Conservation (phyloP, 2,329 filamentous ascomycete species). For the Sporothrix phasma region DNA sequence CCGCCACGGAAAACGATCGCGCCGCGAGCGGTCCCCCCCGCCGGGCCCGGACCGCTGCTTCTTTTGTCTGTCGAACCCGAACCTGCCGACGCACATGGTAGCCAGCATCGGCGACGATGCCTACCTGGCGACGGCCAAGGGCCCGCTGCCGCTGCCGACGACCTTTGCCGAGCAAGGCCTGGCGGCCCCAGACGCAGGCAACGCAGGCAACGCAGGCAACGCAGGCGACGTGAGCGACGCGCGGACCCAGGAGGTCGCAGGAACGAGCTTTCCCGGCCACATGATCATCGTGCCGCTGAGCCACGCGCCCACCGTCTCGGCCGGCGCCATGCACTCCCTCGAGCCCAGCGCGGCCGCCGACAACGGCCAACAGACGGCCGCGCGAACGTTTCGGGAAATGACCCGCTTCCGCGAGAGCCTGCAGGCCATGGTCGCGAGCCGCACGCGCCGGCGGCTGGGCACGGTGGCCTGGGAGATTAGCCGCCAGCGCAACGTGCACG, state of each 20-base stretch:
- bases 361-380: constrained; percentile 48
- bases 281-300: constrained; percentile 83
- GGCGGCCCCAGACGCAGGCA: constrained; percentile 13
- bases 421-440: constrained; percentile 63
- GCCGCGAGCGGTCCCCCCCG: constrained; percentile 36
- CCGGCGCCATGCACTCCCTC: constrained; percentile 45
- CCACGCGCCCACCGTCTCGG: constrained; percentile 65
- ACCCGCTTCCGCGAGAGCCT: constrained; percentile 64
- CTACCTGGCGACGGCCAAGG: constrained; percentile 88
- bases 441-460: constrained; percentile 53
- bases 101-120: constrained; percentile 78
- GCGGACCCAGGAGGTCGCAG: neutral
- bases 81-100: constrained; percentile 76
- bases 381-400: constrained; percentile 69
- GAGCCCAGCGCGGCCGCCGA: constrained; percentile 30
- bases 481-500: constrained; percentile 68
- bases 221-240: neutral
- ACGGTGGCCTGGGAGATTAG: constrained; percentile 90
- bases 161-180: constrained; percentile 59
- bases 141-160: constrained; percentile 62
- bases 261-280: constrained; percentile 61
- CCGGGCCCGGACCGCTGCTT: constrained; percentile 75
- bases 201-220: neutral
- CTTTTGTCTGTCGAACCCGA: constrained; percentile 87
- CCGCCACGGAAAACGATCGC: constrained; percentile 34